Base-by-base conservation (phyloP, 805 yeast species). In the Ogataea trehaloabstinens region DNA sequence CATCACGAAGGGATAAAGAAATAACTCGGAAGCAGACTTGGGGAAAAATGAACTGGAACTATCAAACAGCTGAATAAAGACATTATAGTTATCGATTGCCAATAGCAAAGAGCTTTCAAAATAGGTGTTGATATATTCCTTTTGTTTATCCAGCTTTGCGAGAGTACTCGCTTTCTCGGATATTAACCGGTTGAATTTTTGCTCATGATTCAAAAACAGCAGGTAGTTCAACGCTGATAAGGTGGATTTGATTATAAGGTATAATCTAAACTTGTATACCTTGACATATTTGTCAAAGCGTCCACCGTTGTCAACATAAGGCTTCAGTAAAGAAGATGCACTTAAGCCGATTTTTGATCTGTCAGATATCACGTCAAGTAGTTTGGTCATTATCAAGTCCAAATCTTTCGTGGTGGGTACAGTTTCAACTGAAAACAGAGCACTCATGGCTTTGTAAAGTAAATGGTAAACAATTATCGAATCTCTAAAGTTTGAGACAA, bases 221-320 rank as follows among this genome's bases (percentile, higher is more conserved):
- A 76, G 67, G 50, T 77, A 77, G 47, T 75, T 76, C 44, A 76
- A 53, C 5, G 74, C 55, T 45, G 74, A 77, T 15, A 73, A 56
- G 52, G 76, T 53, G 64, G 75, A 71, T 46, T 78, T 69, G 21
- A 74, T 56, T 19, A 61, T 45, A 28, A 65, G 44, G 40, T 56
- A 60, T 32, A 62, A 40, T 36, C 64, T 58, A 34, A 64, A 51
- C 41, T 55, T 56, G 48, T 51, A 53, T 31, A 64, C 51, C 29
- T 56, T 55, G 17, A 53, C 52, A 28, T 46, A 43, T 16, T 47
- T 47, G 12, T 58, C 60, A 38, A 48, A 40, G 20, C 35, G 29
- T 6, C 42, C 44, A 20, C 48, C 43, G n/a, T 35, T 44, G 5
- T 34, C 40, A 16, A 13, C 18, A 5, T 42, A 33, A 12, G 47